phyloP scores from a whole-genome alignment of 306 rosid species.

The Cicer chorassanicum region DNA sequence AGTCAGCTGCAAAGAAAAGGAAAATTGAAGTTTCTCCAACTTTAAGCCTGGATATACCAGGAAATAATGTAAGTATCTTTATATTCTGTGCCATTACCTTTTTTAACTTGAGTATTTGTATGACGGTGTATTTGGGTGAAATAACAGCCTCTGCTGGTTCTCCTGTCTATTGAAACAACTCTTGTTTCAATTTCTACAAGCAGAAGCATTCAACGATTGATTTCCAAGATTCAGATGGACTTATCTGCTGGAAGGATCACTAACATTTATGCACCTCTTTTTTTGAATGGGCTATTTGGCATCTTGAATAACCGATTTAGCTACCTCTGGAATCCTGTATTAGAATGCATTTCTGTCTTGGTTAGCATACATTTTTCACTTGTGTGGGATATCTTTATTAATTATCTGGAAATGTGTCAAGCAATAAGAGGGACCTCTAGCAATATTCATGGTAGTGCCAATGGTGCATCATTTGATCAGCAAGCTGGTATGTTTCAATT shows the following conservation, averaged over 20 bases:
- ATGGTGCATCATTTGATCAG: conserved; percentile 45
- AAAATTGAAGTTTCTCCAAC: conserved; percentile 58
- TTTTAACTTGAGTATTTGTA: conserved; percentile 35
- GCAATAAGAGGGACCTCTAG: conserved; percentile 49
- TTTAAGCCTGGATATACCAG: conserved; percentile 38
- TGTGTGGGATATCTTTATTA: conserved; percentile 66
- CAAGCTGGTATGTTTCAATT: conserved; percentile 59
- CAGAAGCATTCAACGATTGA: conserved; percentile 67
- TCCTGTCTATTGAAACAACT: conserved; percentile 78
- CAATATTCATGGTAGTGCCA: conserved; percentile 47
- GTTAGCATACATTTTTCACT: conserved; percentile 54
- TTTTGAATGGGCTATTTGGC: conserved; percentile 75
- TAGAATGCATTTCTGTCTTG: conserved; percentile 81
- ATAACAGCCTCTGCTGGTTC: conserved; percentile 70
- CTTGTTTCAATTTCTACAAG: conserved; percentile 74
- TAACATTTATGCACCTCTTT: conserved; percentile 65
- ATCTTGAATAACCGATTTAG: conserved; percentile 80
- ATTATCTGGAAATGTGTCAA: conserved; percentile 58
- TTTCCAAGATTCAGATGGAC: conserved; percentile 81
- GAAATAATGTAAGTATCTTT: conserved; percentile 61
- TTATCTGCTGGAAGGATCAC: conserved; percentile 69
- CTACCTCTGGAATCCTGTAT: conserved; percentile 71
- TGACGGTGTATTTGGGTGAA: conserved; percentile 45
- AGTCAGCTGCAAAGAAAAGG: conserved; percentile 58
- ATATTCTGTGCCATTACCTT: conserved; percentile 30